Evolutionary conservation across 345 rosid species (phyloP), one percentile per base, ranked within the genome.

Genomic region (Ailanthus altissimus): DNA sequence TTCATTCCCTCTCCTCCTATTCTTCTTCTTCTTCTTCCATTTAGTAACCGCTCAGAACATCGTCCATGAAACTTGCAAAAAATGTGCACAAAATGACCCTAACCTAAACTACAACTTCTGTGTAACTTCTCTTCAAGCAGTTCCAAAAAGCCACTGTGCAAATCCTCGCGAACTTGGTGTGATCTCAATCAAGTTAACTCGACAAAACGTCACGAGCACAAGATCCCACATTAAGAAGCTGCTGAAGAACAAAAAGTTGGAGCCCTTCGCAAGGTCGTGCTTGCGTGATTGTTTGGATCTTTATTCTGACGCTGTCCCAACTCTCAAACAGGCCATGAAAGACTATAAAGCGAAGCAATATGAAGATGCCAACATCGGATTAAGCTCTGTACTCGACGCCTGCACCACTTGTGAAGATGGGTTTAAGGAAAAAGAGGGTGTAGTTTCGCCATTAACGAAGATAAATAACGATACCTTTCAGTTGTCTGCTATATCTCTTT

Each of bases 351-450:
- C 75, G 0, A 80, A 70, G 68, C 83, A 49, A 43, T 87, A 77
- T 20, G 67, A 66, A 3, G 92, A 91, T 26, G 90, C 87, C 5
- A 88, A 88, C 57, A 70, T 84, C 46, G 74, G 61, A 56, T 47
- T 88, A 6, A 86, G 92, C 75, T 70, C 92, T 0, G 90, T 87
- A 23, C 58, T 84, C 36, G 92, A 87, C 50, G 87, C 91, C 45
- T 15, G 91, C 20, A 58, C 86, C 0, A 88, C 93, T 2, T 91
- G 93, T 67, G 92, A 89, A 78, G 92, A 85, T 50, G 96, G 92
- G 38, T 91, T 91, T 81, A 42, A 28, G 16, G 92, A 91, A 21
- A 79, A 75, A 69, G 11, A 74, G 74, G 84, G 78, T 0, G 32
- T 32, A 0, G 79, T 73, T 47, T 91, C 93, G 11, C 92, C 89